Conservation (phyloP, 2,329 filamentous ascomycete genomes). For the Fusarium sp. region DNA sequence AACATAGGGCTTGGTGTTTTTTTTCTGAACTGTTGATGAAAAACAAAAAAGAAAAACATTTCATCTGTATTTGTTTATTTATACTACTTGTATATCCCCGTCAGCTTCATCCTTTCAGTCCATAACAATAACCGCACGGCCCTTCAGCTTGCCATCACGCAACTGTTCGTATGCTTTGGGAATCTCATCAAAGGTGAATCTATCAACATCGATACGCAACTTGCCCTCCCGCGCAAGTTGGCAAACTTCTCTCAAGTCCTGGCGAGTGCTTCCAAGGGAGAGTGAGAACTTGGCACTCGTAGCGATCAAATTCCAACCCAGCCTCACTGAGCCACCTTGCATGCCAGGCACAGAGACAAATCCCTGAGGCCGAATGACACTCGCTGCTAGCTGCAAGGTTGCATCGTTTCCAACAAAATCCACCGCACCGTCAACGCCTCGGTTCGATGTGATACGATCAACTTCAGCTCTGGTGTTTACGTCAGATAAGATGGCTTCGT, state of each 20-base stretch:
- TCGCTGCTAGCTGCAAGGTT: not conserved
- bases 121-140: not conserved
- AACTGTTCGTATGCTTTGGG: not conserved
- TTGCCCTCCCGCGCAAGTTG: not conserved
- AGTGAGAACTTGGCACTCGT: not conserved
- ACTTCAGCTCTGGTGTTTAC: not conserved
- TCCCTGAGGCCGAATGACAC: not conserved
- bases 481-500: not conserved
- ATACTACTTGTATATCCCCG: no score
- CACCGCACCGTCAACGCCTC: not conserved
- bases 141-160: not conserved
- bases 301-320: not conserved
- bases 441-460: not conserved
- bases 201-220: not conserved
- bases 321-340: not conserved
- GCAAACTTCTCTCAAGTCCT: not conserved
- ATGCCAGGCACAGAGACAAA: not conserved
- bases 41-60: no score
- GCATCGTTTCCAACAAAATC: not conserved
- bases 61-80: no score
- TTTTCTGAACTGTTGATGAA: no score
- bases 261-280: not conserved
- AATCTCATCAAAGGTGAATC: not conserved
- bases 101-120: no score
- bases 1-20: no score